Percentiles rank a stretch among this genome's conserved stretches.
These are phyloP conservation scores for Ramaria sp. DNA, from an alignment of 768 basidiomycete species.

Conservation along the genomic window DNA sequence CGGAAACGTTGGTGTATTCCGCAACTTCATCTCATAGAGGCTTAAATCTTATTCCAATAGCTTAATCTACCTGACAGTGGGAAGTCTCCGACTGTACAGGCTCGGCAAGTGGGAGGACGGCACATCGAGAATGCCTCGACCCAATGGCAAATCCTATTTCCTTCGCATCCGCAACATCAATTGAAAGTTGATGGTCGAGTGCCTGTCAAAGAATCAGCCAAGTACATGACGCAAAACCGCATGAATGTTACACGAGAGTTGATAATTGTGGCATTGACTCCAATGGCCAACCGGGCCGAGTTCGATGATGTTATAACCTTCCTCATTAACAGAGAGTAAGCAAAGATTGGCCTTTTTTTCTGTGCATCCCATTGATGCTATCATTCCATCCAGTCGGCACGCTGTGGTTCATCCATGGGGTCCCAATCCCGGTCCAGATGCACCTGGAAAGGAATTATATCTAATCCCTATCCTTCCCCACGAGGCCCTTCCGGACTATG, in stretches of 20 bases:
- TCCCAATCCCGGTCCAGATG: constrained; percentile 53
- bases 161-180: constrained; percentile 50
- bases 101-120: constrained; percentile 74
- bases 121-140: constrained; percentile 41
- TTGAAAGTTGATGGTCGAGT: constrained; percentile 81
- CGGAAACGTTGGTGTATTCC: constrained; percentile 47
- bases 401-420: constrained; percentile 86
- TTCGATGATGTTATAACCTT: constrained; percentile 57
- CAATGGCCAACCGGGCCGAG: constrained; percentile 35
- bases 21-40: not conserved
- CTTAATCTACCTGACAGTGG: constrained; percentile 68
- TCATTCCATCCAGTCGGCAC: constrained; percentile 50
- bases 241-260: constrained; percentile 72
- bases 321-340: constrained; percentile 61
- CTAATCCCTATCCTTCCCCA: constrained; percentile 63
- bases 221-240: constrained; percentile 70
- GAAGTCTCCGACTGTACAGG: constrained; percentile 42
- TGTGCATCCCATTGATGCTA: constrained; percentile 3
- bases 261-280: constrained; percentile 63
- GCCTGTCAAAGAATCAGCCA: constrained; percentile 57
- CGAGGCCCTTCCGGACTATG: constrained; percentile 69
- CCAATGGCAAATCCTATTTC: constrained; percentile 72
- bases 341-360: constrained; percentile 18
- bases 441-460: constrained; percentile 79
- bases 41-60: constrained; percentile 25